Conservation (phyloP, 495 filamentous ascomycete species). For the Paragyromitra xinjiangensis region DNA sequence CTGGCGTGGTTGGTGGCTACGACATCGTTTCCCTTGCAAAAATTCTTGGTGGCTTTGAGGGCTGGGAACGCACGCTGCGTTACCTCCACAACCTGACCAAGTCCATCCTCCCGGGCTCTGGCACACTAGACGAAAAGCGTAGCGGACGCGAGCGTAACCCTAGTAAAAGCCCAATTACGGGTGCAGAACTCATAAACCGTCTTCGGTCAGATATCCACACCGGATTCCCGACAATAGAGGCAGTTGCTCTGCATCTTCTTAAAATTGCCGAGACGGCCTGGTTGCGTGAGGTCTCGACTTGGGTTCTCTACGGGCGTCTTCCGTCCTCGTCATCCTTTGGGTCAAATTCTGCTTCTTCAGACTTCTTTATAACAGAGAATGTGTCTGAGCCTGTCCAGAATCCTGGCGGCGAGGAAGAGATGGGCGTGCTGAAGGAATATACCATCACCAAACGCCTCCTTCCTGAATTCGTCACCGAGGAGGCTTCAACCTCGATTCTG, state of each 20-base stretch:
- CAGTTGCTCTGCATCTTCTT: slow-evolving; percentile 73
- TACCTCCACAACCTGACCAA: slow-evolving; percentile 81
- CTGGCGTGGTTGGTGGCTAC: slow-evolving; percentile 80
- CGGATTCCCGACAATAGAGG: slow-evolving; percentile 86
- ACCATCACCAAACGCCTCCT: slow-evolving; percentile 66
- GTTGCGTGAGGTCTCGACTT: slow-evolving; percentile 87
- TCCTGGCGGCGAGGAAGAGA: slow-evolving; percentile 58
- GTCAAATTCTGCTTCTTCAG: slow-evolving; percentile 61
- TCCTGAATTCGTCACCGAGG: slow-evolving; percentile 77
- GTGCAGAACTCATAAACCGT: slow-evolving; percentile 77
- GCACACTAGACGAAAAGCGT: slow-evolving; percentile 40
- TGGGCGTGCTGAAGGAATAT: slow-evolving; percentile 64
- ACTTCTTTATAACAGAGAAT: slow-evolving; percentile 77
- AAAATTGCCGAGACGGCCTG: slow-evolving; percentile 84
- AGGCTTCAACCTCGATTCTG: slow-evolving; percentile 81
- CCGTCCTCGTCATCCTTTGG: slow-evolving; percentile 68
- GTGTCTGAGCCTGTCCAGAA: slow-evolving; percentile 59
- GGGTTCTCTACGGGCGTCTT: slow-evolving; percentile 86
- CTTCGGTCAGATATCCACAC: slow-evolving; percentile 79
- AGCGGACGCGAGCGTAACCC: slow-evolving; percentile 16
- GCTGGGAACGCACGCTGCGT: slow-evolving; percentile 81
- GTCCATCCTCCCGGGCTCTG: slow-evolving; percentile 66
- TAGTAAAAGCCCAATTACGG: slow-evolving; percentile 61
- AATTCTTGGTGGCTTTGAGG: slow-evolving; percentile 81
- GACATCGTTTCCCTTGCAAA: slow-evolving; percentile 90